Evolutionary conservation across 768 basidiomycete genomes (phyloP).

Genomic region (Suillus plorans): DNA sequence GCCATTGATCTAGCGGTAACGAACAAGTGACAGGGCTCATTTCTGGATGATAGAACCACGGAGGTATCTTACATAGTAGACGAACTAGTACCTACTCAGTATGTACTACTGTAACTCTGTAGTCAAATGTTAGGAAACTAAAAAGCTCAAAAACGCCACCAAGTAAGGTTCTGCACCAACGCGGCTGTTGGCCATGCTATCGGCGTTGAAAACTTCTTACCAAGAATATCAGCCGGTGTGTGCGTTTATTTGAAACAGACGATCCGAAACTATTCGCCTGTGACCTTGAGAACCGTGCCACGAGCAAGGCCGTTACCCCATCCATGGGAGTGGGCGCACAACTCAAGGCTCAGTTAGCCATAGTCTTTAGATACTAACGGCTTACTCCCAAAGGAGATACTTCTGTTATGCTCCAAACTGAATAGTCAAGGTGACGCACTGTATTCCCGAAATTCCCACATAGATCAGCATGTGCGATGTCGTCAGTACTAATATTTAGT

Average conservation of each 20-base stretch:
- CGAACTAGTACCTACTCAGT: background rate
- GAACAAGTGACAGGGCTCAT: background rate
- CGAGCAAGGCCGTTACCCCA: constrained; percentile 1
- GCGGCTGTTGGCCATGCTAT: background rate
- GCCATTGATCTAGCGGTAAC: constrained; percentile 3
- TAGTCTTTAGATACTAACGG: background rate
- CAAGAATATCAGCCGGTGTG: background rate
- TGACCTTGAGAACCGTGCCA: background rate
- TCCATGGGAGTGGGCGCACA: background rate
- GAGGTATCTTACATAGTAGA: background rate
- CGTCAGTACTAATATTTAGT: background rate
- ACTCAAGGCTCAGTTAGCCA: background rate
- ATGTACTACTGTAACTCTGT: background rate
- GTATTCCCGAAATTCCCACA: constrained; percentile 1
- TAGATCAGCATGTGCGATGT: constrained; percentile 4
- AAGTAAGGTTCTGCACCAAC: constrained; percentile 1
- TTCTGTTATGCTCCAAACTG: constrained; percentile 1
- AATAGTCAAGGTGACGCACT: constrained; percentile 3
- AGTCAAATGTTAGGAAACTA: background rate
- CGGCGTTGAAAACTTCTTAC: background rate
- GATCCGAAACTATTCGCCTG: background rate
- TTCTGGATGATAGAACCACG: background rate
- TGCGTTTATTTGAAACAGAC: background rate
- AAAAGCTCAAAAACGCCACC: background rate
- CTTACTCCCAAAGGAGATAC: constrained; percentile 3